Evolutionary conservation across 108 stramenopile genomes (phyloP).

Genomic region (Thalassiosira profunda): DNA sequence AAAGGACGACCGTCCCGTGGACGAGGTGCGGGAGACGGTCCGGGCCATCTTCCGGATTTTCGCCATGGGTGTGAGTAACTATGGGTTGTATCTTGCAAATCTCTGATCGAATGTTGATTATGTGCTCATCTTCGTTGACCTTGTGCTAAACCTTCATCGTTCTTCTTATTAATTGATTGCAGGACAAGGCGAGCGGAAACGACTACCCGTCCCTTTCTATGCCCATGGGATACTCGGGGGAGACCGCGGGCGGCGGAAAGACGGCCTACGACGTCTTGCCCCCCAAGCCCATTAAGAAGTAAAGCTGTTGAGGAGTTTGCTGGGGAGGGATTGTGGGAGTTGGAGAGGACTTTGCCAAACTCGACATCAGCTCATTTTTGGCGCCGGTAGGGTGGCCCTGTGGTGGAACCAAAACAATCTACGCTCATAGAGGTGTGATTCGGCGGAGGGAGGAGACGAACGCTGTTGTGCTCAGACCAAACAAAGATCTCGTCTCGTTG

Average conservation of each 20-base stretch:
- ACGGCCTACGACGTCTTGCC: conserved; percentile 84
- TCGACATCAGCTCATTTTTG: too few species aligned
- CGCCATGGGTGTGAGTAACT: conserved; percentile 42
- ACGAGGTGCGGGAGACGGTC: conserved; percentile 83
- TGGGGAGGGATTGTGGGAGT: too few species aligned
- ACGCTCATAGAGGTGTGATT: too few species aligned
- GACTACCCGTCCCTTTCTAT: conserved; percentile 71
- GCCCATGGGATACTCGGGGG: conserved; percentile 81
- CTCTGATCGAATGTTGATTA: too few species aligned
- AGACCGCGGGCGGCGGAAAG: conserved; percentile 67
- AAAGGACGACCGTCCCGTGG: conserved; percentile 55
- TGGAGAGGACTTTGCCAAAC: too few species aligned
- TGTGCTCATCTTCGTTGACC: too few species aligned
- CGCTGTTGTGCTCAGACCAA: too few species aligned
- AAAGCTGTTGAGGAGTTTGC: too few species aligned
- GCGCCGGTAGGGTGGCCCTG: too few species aligned
- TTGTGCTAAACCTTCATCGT: background rate
- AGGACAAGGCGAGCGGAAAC: conserved; percentile 80
- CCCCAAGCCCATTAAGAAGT: conserved; percentile 59
- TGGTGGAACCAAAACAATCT: too few species aligned
- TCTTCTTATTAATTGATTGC: background rate
- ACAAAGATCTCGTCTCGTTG: too few species aligned
- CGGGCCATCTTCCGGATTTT: conserved; percentile 84
- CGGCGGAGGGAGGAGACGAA: too few species aligned
- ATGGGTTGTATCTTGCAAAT: background rate